Evolutionary conservation across 176 grass and related monocot genomes (phyloP), one percentile per base, ranked within the genome.

Genomic region (Triticum timopheevii): DNA sequence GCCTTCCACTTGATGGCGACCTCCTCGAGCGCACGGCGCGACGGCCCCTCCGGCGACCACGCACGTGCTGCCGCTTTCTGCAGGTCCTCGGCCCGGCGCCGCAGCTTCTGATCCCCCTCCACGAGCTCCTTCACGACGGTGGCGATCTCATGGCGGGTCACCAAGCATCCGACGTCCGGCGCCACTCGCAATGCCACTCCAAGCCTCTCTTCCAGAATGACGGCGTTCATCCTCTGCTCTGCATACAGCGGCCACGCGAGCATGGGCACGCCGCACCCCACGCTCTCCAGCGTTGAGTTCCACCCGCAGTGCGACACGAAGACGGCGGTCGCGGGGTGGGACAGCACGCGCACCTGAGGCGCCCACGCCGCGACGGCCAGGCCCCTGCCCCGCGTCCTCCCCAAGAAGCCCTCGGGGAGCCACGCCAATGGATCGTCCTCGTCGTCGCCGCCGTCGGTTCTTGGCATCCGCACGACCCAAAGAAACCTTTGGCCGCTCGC

Each of bases 281-380:
- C 65, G 22, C 81, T 84, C 76, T 89, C 87, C n/a, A 95, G 70
- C 31, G 89, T 68, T 6, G 93, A 97, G 87, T 95, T 97, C 93
- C 95, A 95, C 3, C 91, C 95, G 69, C 95, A 92, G 56, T 97
- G 93, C 12, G 90, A 90, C 59, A 95, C 25, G 79, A 97, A 97
- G 3, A 52, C 25, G 25, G 25, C 25, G 25, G 25, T 27, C 25
- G 87, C 83, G 24, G 66, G 42, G 82, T 97, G 90, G 0, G 44
- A 10, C 4, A 97, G 90, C 22, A 97, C 86, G 27, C 52, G 15
- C 15, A 6, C 49, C 49, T 52, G 49, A 52, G 49, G 49, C 49
- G 49, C 49, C 49, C 49, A 52, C 15, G 52, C 17, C 52, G 52
- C 52, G 0, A 58, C 17, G 52, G 17, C 19, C 2, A 58, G 6